Evolutionary conservation across 2,329 filamentous ascomycete species (phyloP), one percentile per base, ranked within the genome.

Genomic region (Colletotrichum shisoi): DNA sequence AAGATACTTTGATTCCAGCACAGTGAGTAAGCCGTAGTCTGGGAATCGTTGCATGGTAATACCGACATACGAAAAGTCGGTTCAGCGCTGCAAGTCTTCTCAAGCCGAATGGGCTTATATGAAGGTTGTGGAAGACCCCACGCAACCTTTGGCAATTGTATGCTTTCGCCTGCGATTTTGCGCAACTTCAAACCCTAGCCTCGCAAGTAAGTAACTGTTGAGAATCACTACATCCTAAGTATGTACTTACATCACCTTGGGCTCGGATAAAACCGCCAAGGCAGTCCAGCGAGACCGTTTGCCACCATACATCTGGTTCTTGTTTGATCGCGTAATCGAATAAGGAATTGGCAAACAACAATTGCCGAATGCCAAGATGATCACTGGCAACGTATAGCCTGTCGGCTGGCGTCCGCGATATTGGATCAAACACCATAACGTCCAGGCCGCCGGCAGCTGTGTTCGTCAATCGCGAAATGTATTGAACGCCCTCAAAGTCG

Each of bases 111-210:
- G 15, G n/a, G 17, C 42, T 8, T 34, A 24, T 13, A n/a, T 31
- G 44, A 34, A 48, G 40, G 44, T 12, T 57, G 52, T 27, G 27
- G 27, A 31, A 31, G 27, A 31, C 52, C 60, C 60, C 51, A 51
- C 40, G 15, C 46, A 3, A 40, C 19, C 1, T 57, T 31, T 27
- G 51, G 15, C 12, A 51, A 24, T 12, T 6, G 19, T 21, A n/a
- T 57, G 9, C 3, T 24, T 31, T 40, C 31, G 15, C 51, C 60
- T 11, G 27, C 9, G 12, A 62, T 13, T 12, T 62, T 44, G 42
- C 60, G 60, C 52, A 62, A 15, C n/a, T 62, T 62, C 15, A 62
- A 51, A 17, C 60, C 60, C 52, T 62, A 42, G 27, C n/a, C 7
- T 27, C 27, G 4, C 17, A 34, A 24, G 42, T 62, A 49, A 39